Evolutionary conservation across 257 asterid genomes (phyloP), one percentile per base, ranked within the genome.

Genomic region (Solanum habrochaites): DNA sequence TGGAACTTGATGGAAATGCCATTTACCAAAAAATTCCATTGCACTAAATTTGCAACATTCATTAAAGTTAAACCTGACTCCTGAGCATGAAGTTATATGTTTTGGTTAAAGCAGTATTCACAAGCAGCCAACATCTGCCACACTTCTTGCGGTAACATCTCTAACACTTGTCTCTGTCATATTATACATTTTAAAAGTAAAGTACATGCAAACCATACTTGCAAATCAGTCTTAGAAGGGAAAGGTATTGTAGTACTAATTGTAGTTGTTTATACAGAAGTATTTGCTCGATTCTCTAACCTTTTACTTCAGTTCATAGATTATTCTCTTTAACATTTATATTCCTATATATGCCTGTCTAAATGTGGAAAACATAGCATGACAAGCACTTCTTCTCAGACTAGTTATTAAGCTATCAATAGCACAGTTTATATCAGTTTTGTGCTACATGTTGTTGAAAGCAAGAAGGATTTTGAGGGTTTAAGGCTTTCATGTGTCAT

Each of bases 101-200:
- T 83, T 87, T 88, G n/a, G 49, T 27, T 74, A 39, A 73, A 91
- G 93, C 96, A 94, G 98, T 75, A 92, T 97, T 80, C 94, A 93
- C 93, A 92, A 88, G 90, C 93, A 92, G 91, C 95, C 92, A 85
- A 90, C 93, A 49, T 88, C 87, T 69, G 91, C 93, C 86, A 94
- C 90, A 90, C 96, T 97, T 90, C 89, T 93, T 16, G 98, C 96
- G 90, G 98, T 97, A 94, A 78, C 18, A 18, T 78, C 40, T 45
- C 18, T 27, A 45, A 45, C 3, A 78, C 18, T 45, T 27, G 66
- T 13, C 2, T 25, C 83, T 47, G 66, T 78, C 58, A 43, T 45
- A 45, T 43, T 4, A 45, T 45, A 1, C 66, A 43, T 16, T 45
- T 16, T 5, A 45, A 78, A 78, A 8, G 66, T 15, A 8, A 42